Evolutionary conservation across 2,329 filamentous ascomycete genomes (phyloP), one percentile per base, ranked within the genome.

Genomic region (Colletotrichum gigasporum): DNA sequence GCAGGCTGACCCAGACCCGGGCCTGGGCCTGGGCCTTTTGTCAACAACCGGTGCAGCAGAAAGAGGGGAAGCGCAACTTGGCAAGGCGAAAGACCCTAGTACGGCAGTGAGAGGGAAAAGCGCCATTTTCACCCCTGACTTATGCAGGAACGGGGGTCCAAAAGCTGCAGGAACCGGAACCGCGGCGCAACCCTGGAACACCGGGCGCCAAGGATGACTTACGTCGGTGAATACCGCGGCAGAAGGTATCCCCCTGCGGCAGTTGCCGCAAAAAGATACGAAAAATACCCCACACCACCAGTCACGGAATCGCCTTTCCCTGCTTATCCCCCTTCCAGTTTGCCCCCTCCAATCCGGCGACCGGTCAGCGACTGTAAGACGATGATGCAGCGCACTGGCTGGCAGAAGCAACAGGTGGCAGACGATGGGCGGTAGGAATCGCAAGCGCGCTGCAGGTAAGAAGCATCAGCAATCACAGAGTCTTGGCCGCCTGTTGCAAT

Each of bases 61-160:
- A 61, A 61, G 61, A 64, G 35, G 41, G 42, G 20, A 39, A 22
- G 30, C 14, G 20, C 18, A 34, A 24, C 37, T 55, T 55, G 52
- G 39, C 52, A 48, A 34, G 47, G 39, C 35, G 8, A 28, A 48
- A 42, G 14, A 48, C 24, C 26, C 35, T 26, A 37, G n/a, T 35
- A 37, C 34, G 37, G 22, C 10, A 16, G 59, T 53, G 53, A 57
- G 35, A 58, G 14, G 48, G 42, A 52, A 47, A 63, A 65, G 63
- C 63, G 63, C 63, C 59, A 65, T 65, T 65, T 65, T 63, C 63
- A 51, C 51, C 63, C 63, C 59, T 65, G 63, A 35, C 45, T 63
- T 42, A 65, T 63, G 63, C 63, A 65, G 59, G 63, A 51, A 65
- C 63, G 51, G 39, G 59, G 56, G 59, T 35, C 26, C n/a, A 65